phyloP scores from a whole-genome alignment of 768 basidiomycete genomes.

The Termitomyces sp. region DNA sequence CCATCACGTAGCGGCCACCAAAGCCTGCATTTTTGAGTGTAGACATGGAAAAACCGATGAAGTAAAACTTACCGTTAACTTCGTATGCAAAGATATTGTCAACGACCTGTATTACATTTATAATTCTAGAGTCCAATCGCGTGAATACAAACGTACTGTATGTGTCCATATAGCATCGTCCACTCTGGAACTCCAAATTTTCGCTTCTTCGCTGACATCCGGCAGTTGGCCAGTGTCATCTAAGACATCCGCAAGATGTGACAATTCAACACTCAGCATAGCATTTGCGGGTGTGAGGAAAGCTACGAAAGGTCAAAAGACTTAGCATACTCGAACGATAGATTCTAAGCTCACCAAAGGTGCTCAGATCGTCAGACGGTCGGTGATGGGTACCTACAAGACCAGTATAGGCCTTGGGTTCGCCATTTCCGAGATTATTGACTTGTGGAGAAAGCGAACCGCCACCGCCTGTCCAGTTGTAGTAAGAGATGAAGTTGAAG shows the following conservation, averaged over 20 bases:
- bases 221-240: constrained; percentile 43
- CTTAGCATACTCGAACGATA: not conserved
- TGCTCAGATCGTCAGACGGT: constrained; percentile 72
- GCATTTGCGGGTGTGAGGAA: constrained; percentile 80
- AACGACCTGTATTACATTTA: constrained; percentile 42
- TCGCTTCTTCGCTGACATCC: constrained; percentile 54
- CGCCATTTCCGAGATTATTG: constrained; percentile 66
- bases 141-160: constrained; percentile 38
- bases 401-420: constrained; percentile 73
- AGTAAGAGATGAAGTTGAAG: constrained; percentile 74
- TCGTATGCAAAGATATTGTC: constrained; percentile 75
- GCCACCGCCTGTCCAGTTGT: constrained; percentile 76
- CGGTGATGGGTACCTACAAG: constrained; percentile 75
- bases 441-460: constrained; percentile 65
- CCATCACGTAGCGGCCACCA: constrained; percentile 75
- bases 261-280: constrained; percentile 75
- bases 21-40: constrained; percentile 39
- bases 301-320: constrained; percentile 34
- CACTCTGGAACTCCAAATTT: constrained; percentile 55
- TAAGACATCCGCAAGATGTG: constrained; percentile 56
- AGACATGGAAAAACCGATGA: not conserved
- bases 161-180: constrained; percentile 58
- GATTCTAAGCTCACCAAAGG: constrained; percentile 46
- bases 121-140: not conserved
- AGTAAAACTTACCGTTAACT: constrained; percentile 50